Percentiles rank a stretch among this genome's conserved stretches.
Evolutionary conservation across 345 rosid species (phyloP).

Genomic region (Arabidopsis arenosa): DNA sequence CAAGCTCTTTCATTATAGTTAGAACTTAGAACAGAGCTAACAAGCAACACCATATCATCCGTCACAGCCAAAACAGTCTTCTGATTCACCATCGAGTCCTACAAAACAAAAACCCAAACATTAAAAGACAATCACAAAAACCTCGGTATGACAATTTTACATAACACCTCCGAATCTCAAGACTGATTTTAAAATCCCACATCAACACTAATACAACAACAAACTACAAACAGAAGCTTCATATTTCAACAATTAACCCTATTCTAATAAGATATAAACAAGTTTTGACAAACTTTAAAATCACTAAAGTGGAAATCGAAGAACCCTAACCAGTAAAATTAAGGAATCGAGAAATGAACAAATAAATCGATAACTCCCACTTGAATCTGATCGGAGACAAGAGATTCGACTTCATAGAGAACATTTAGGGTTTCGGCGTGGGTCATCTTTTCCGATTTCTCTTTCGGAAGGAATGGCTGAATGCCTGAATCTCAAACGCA

Average conservation of each 20-base stretch:
- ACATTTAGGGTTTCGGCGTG: slow-evolving; percentile 71
- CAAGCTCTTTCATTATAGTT: slow-evolving; percentile 48
- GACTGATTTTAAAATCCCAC: not conserved
- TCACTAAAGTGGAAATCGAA: slow-evolving; percentile 19
- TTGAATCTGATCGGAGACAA: slow-evolving; percentile 82
- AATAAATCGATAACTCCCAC: slow-evolving; percentile 51
- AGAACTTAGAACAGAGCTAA: slow-evolving; percentile 41
- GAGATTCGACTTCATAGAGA: slow-evolving; percentile 68
- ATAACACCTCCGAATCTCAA: not conserved
- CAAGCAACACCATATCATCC: slow-evolving; percentile 44
- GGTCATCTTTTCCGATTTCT: slow-evolving; percentile 43
- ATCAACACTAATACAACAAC: not conserved
- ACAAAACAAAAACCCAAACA: slow-evolving; percentile 12
- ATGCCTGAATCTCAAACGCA: no score
- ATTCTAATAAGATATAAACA: not conserved
- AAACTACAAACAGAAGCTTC: slow-evolving; percentile 27
- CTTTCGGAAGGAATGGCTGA: not conserved
- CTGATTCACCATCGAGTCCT: slow-evolving; percentile 40
- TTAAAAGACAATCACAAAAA: not conserved
- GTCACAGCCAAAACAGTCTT: slow-evolving; percentile 40
- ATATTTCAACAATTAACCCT: not conserved
- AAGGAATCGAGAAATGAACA: not conserved
- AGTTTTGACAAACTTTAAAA: not conserved
- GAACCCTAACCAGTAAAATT: slow-evolving; percentile 24
- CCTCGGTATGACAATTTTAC: not conserved